Conservation (phyloP, 495 filamentous ascomycete genomes). For the Hypoxylon fuscum region DNA sequence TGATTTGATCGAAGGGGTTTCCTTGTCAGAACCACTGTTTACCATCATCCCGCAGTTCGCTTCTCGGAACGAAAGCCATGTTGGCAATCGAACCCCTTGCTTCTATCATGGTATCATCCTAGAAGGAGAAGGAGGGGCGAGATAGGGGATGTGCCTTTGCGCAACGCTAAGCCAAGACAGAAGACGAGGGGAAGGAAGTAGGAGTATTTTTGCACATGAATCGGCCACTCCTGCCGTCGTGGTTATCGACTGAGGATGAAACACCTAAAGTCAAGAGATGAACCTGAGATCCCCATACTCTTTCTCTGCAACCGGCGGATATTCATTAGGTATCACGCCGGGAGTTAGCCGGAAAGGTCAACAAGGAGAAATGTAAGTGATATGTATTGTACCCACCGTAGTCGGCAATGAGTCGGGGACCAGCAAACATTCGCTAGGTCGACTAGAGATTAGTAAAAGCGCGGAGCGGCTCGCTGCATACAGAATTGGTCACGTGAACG, state of each 20-base stretch:
- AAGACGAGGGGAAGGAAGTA: slow-evolving; percentile 1
- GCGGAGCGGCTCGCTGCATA: slow-evolving; percentile 51
- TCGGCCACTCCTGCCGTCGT: not conserved
- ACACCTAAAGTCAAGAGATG: not conserved
- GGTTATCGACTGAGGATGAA: not conserved
- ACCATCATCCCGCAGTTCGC: not conserved
- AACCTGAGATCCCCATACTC: too few species aligned
- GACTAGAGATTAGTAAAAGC: slow-evolving; percentile 37
- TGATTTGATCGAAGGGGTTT: slow-evolving; percentile 16
- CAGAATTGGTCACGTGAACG: slow-evolving; percentile 47
- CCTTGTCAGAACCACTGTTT: slow-evolving; percentile 12
- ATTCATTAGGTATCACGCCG: too few species aligned
- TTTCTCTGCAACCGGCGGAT: too few species aligned
- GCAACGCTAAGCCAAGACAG: slow-evolving; percentile 20
- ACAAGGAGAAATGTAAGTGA: slow-evolving; percentile 1
- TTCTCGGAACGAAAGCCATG: slow-evolving; percentile 21
- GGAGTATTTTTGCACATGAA: not conserved
- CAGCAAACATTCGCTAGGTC: slow-evolving; percentile 33
- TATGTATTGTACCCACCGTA: slow-evolving; percentile 4
- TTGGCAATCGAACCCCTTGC: slow-evolving; percentile 26
- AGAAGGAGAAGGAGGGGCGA: slow-evolving; percentile 16
- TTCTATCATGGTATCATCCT: slow-evolving; percentile 20
- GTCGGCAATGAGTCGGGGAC: slow-evolving; percentile 27
- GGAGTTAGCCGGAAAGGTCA: slow-evolving; percentile 2
- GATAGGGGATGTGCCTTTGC: slow-evolving; percentile 16